Evolutionary conservation across 2,329 filamentous ascomycete species (phyloP).

Genomic region (Graphiopsis chlorocephala): DNA sequence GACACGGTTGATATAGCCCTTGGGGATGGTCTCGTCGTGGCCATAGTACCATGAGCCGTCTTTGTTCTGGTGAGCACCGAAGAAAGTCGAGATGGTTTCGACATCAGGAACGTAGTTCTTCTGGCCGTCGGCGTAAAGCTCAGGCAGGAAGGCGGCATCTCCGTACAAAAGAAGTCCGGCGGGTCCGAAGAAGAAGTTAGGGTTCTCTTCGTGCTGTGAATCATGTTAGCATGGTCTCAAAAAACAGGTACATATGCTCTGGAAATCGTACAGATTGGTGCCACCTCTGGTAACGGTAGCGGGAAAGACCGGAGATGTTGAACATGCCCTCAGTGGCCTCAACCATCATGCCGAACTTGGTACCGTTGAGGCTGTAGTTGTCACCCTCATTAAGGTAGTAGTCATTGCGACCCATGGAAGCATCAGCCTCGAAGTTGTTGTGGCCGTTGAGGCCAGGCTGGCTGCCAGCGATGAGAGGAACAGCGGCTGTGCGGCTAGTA

Average conservation of each 20-base stretch:
- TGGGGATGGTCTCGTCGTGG: slow-evolving; percentile 12
- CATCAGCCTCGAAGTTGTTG: slow-evolving; percentile 42
- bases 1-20: neutral
- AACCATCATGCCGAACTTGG: slow-evolving; percentile 39
- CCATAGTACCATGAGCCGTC: slow-evolving; percentile 41
- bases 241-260: neutral
- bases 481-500: slow-evolving; percentile 37
- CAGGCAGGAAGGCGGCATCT: slow-evolving; percentile 43
- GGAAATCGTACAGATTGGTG: slow-evolving; percentile 31
- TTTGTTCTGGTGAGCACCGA: slow-evolving; percentile 28
- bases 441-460: slow-evolving; percentile 43
- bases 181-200: slow-evolving; percentile 43
- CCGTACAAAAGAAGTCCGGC: slow-evolving; percentile 38
- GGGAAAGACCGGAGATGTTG: slow-evolving; percentile 28
- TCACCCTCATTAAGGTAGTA: slow-evolving; percentile 36
- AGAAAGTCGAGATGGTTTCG: slow-evolving; percentile 21
- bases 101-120: slow-evolving; percentile 11
- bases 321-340: slow-evolving; percentile 37
- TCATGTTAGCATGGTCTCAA: neutral
- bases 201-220: slow-evolving; percentile 29
- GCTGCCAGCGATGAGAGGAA: slow-evolving; percentile 29
- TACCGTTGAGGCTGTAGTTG: slow-evolving; percentile 39
- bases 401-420: slow-evolving; percentile 41
- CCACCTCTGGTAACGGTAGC: slow-evolving; percentile 39
- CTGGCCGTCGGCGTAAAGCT: slow-evolving; percentile 24